Percentiles rank a stretch among this genome's conserved stretches.
phyloP scores from a whole-genome alignment of 106 monocot genomes.

The Iris macrosiphon region DNA sequence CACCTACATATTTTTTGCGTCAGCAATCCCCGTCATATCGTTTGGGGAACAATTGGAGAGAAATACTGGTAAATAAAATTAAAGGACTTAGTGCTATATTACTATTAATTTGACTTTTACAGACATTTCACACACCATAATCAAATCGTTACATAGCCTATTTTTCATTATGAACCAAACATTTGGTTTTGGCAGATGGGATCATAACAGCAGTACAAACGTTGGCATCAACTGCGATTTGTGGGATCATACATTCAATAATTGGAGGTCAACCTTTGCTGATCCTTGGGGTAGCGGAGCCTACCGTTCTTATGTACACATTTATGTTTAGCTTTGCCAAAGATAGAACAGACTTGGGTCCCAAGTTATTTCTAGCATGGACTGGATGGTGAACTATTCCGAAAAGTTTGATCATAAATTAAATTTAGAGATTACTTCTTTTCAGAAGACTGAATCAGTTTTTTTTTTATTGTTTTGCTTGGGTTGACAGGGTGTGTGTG shows the following conservation, averaged over 20 bases:
- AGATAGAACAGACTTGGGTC: slow-evolving; percentile 57
- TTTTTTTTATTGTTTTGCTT: neutral
- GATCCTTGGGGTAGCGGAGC: slow-evolving; percentile 80
- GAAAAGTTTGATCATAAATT: neutral
- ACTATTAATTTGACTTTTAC: neutral
- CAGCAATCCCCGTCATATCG: slow-evolving; percentile 84
- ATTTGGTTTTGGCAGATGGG: slow-evolving; percentile 43
- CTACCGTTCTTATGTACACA: slow-evolving; percentile 85
- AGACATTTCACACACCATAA: neutral
- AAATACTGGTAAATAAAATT: slow-evolving; percentile 44
- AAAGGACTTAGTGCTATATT: neutral
- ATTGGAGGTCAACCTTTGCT: slow-evolving; percentile 77
- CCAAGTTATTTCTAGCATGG: slow-evolving; percentile 74
- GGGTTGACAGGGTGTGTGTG: slow-evolving; percentile 42
- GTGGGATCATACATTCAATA: slow-evolving; percentile 76
- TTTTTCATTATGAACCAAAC: neutral
- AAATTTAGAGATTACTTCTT: neutral
- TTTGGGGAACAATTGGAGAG: slow-evolving; percentile 89
- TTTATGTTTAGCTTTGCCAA: slow-evolving; percentile 87
- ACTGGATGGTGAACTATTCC: slow-evolving; percentile 45
- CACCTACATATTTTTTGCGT: slow-evolving; percentile 31
- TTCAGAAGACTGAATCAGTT: no score
- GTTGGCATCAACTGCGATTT: slow-evolving; percentile 71
- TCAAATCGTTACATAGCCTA: neutral
- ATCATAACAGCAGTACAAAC: slow-evolving; percentile 77